These are phyloP conservation scores for Colletotrichum tabaci DNA, from an alignment of 2,329 filamentous ascomycete species.

Conservation along the genomic window DNA sequence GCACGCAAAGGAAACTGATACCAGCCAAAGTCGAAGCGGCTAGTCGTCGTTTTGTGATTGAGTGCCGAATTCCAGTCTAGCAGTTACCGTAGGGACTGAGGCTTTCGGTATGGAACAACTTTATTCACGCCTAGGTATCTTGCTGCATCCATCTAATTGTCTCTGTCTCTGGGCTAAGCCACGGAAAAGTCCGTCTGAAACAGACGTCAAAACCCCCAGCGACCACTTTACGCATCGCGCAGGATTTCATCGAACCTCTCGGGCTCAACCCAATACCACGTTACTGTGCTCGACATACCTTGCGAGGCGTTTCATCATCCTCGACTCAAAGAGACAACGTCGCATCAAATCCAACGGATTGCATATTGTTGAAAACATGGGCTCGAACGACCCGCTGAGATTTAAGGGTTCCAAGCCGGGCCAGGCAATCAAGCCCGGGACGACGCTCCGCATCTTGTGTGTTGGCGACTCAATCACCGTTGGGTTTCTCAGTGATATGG, in stretches of 20 bases:
- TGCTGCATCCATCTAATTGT: neutral
- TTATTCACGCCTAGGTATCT: no score
- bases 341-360: neutral
- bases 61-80: neutral
- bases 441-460: slow-evolving; percentile 54
- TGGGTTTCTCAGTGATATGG: slow-evolving; percentile 44
- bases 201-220: neutral
- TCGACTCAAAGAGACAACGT: neutral
- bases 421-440: slow-evolving; percentile 45
- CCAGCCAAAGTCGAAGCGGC: no score
- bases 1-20: no score
- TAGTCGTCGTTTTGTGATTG: neutral
- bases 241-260: no score
- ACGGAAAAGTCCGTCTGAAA: neutral
- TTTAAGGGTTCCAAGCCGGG: slow-evolving; percentile 27
- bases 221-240: neutral
- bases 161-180: neutral
- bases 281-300: no score
- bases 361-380: neutral
- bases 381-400: neutral
- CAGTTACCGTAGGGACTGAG: no score
- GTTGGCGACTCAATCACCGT: slow-evolving; percentile 57
- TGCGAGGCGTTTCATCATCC: no score
- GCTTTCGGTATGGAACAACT: neutral
- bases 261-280: neutral